Evolutionary conservation across 2,329 filamentous ascomycete genomes (phyloP).

Genomic region (Verticillium dahliae): DNA sequence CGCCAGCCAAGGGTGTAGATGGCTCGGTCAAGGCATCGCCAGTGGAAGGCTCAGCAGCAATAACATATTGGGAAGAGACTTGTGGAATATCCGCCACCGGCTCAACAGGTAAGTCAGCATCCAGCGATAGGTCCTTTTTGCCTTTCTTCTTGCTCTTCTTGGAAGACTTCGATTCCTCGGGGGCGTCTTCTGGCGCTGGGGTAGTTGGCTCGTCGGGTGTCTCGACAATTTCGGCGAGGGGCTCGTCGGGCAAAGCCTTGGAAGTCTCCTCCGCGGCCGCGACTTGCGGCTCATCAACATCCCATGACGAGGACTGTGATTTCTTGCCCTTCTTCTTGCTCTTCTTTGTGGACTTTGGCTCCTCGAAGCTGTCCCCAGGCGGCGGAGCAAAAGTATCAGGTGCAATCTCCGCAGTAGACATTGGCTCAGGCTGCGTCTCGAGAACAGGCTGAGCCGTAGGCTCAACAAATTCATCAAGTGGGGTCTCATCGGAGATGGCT

Average conservation of each 20-base stretch:
- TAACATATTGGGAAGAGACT: neutral
- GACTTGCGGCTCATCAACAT: neutral
- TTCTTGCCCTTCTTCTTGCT: constrained; percentile 25
- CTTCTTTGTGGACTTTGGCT: constrained; percentile 11
- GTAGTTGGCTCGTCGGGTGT: neutral
- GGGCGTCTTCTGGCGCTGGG: neutral
- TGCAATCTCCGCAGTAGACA: neutral
- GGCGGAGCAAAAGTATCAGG: neutral
- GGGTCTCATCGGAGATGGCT: constrained; percentile 10
- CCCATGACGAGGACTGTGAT: neutral
- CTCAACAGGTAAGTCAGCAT: neutral
- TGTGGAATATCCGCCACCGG: neutral
- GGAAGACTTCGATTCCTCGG: neutral
- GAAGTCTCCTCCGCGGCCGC: neutral
- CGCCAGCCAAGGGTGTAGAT: neutral
- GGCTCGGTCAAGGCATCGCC: neutral
- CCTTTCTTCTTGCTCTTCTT: constrained; percentile 1
- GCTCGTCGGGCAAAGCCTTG: neutral
- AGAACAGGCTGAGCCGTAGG: constrained; percentile 5
- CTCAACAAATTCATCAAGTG: constrained; percentile 5
- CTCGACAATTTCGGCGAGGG: neutral
- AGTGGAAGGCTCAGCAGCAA: neutral
- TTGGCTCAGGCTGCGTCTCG: constrained; percentile 1
- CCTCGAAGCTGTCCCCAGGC: neutral
- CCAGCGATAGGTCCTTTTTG: neutral